Evolutionary conservation across 1,139 yeast species (phyloP).

Genomic region (Nakaseomyces glabratus): DNA sequence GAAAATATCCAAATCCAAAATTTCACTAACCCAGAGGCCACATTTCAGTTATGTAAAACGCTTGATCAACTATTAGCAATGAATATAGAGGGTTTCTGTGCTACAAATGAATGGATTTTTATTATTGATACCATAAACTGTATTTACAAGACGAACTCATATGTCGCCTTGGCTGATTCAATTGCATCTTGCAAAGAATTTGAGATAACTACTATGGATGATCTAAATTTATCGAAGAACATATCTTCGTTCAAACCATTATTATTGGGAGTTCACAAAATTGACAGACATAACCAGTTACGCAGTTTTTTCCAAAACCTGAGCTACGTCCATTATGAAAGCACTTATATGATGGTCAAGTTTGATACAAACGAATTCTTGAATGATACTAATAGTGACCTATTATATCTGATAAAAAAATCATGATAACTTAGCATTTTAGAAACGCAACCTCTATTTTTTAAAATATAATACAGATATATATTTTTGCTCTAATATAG

Average conservation of each 20-base stretch:
- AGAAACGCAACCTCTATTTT: no score
- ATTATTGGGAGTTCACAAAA: slow-evolving; percentile 37
- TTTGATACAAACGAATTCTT: no score
- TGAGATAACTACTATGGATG: slow-evolving; percentile 16
- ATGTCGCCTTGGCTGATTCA: slow-evolving; percentile 41
- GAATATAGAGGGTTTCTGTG: slow-evolving; percentile 68
- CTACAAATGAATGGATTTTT: slow-evolving; percentile 74
- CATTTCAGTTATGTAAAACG: slow-evolving; percentile 61
- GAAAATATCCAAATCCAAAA: slow-evolving; percentile 33
- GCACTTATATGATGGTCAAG: no score
- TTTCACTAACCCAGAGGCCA: slow-evolving; percentile 36
- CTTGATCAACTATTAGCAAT: slow-evolving; percentile 64
- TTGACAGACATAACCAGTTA: slow-evolving; percentile 38
- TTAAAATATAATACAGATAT: no score
- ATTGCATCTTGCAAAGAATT: slow-evolving; percentile 39
- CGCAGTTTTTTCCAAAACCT: slow-evolving; percentile 63
- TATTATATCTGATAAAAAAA: no score
- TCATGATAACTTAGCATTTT: no score
- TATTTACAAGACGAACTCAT: slow-evolving; percentile 35
- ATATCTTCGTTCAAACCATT: slow-evolving; percentile 36
- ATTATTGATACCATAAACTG: slow-evolving; percentile 65
- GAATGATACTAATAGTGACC: not conserved
- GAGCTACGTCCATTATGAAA: slow-evolving; percentile 66
- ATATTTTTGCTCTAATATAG: no score
- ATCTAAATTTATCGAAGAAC: slow-evolving; percentile 22